Evolutionary conservation across 2,329 filamentous ascomycete species (phyloP), one percentile per base, ranked within the genome.

Genomic region (Pseudogymnoascus sp.): DNA sequence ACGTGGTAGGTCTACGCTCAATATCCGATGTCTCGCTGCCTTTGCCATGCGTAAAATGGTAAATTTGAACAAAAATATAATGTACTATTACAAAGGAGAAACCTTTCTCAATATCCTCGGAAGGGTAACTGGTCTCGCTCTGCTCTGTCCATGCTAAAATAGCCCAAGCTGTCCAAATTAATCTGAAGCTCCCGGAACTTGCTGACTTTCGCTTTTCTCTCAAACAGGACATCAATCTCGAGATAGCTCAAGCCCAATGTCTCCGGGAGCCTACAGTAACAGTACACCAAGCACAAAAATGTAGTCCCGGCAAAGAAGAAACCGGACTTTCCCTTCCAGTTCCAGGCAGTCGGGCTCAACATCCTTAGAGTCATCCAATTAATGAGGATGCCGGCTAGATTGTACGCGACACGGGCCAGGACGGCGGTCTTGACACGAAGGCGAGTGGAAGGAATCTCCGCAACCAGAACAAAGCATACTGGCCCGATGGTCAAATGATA

Each of bases 271-370:
- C 70, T 76, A 63, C 73, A 74, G 65, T 69, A 75, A 5, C 75
- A 74, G 66, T 78, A 79, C 0, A 69, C 67, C 0, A 76, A 67
- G 36, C 76, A 75, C 4, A 73, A 43, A 19, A 76, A 68, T 68
- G 77, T 75, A 60, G 77, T 69, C 1, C 84, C 90, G 79, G 82
- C 81, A 91, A 91, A 96, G 80, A 96, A 93, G 77, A 95, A 93
- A 39, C 91, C 91, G 1, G 91, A 84, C 71, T 83, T 93, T 77
- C 93, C 93, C 67, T 85, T 81, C 91, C 91, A 96, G 76, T 93
- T 79, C 91, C 92, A 96, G 0, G 86, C 89, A 1, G 80, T 82
- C 21, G 67, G 65, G 19, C 65, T 68, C 13, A 69, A 48, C 64
- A 67, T 66, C 45, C 71, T 67, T 2, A 71, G 70, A 10, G 74